Evolutionary conservation across 805 yeast species (phyloP), one percentile per base, ranked within the genome.

Genomic region (Metschnikowia henanensis): DNA sequence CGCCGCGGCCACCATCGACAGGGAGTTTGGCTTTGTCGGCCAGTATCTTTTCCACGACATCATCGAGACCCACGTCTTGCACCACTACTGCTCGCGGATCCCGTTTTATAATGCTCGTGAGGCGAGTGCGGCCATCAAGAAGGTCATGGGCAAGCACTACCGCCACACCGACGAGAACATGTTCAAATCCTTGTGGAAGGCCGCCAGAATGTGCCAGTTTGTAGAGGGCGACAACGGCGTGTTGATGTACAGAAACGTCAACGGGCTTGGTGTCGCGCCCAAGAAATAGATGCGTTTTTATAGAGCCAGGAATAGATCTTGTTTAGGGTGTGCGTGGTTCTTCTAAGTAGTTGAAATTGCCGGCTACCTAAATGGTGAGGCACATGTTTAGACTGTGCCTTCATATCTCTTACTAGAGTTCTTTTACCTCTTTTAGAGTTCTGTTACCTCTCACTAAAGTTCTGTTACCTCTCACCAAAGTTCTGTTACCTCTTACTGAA

Each of bases 21-120:
- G 96, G 60, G 81, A 86, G 60, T 84, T 86, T 60, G 91, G 92
- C 23, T 83, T 87, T 61, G 72, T 84, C 50, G 96, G 96, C 45
- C 72, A 78, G 61, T 77, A 79, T 75, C 71, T 85, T 58, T 84
- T 87, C 81, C 96, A 87, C 66, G 95, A 86, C 63, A 87, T 87
- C 60, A 87, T 87, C 60, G 96, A 87, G 70, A 88, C 96, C 41
- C 96, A 87, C 62, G 95, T 88, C 41, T 75, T 84, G 58, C 96
- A 87, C 69, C 96, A 87, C 69, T 87, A 78, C 65, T 82, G 79
- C 51, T 83, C 91, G 8, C 74, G 95, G 65, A 86, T 87, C 53
- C 96, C 96, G 37, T 88, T 88, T 72, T 87, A 87, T 75, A 83
- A 86, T 57, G 95, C 84, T 10, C 76, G 92, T 65, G 80, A 79